Conservation (phyloP, 768 basidiomycete genomes). For the Cyclocybe aegerita region DNA sequence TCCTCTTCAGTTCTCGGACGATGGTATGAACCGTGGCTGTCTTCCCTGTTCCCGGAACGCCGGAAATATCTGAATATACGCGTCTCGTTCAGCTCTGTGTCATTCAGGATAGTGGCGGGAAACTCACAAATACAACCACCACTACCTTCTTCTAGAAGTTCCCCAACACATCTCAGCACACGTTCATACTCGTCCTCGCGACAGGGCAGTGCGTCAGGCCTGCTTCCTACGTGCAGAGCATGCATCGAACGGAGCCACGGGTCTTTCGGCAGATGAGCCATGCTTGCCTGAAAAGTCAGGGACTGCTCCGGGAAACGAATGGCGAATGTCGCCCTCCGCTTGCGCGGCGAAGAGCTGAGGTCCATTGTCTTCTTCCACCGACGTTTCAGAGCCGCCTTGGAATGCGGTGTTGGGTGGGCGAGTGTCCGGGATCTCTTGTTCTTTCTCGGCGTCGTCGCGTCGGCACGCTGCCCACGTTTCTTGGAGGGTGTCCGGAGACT, state of each 20-base stretch:
- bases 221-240: conserved; percentile 87
- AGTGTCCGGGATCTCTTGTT: conserved; percentile 27
- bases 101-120: conserved; percentile 1
- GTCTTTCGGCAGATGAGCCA: conserved; percentile 62
- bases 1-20: conserved; percentile 83
- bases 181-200: conserved; percentile 81
- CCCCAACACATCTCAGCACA: conserved; percentile 75
- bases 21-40: conserved; percentile 97
- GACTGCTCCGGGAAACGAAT: conserved; percentile 29
- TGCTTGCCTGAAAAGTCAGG: conserved; percentile 33
- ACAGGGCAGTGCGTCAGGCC: conserved; percentile 89
- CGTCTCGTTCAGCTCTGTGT: neutral
- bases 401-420: conserved; percentile 73
- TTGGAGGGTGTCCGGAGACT: conserved; percentile 53
- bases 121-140: conserved; percentile 93
- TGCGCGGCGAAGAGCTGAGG: conserved; percentile 23
- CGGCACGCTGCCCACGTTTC: conserved; percentile 43
- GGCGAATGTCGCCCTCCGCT: conserved; percentile 24
- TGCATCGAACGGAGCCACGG: conserved; percentile 89
- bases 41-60: conserved; percentile 98
- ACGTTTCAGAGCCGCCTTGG: conserved; percentile 62
- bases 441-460: conserved; percentile 22
- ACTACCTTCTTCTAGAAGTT: conserved; percentile 87
- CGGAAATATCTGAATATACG: conserved; percentile 77
- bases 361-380: conserved; percentile 25